Base-by-base conservation (phyloP, 2,329 filamentous ascomycete species). In the Escovopsis sp. region DNA sequence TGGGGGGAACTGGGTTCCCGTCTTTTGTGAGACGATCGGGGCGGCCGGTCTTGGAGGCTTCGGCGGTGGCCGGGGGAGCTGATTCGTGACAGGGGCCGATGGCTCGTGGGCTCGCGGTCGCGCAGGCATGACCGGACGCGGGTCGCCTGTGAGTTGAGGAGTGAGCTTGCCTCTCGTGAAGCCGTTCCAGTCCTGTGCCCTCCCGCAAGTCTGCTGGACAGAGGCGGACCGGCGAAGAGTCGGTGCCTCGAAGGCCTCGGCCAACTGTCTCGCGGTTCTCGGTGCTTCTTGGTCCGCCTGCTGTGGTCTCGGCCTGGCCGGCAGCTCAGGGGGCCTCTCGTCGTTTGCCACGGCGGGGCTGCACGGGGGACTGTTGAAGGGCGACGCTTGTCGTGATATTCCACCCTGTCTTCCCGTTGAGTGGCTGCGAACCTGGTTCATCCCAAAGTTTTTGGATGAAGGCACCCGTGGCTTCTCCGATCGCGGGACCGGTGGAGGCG, bases 281-380 rank as follows among this genome's bases (percentile, higher is more conserved):
- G 47, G 43, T 4, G 43, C 45, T 16, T 54, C 51, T 27, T 44
- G 52, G 6, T 53, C 51, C 1, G 47, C 20, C 48, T 9, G 51
- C 27, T 30, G 54, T 2, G 72, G 74, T 27, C 71, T 71, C 37
- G 70, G 71, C 11, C 71, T 63, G 7, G 58, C 64, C 14, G 64
- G 71, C 36, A 72, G 64, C 42, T 60, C 62, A 1, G 72, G 71
- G 7, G 68, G 68, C 7, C 64, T 62, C n/a, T 65, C 63, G n/a
- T 64, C 63, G n/a, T 71, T 66, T 0, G 66, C 34, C 29, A 31
- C 57, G 41, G 71, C 77, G 5, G 75, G 73, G 54, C 81, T 89
- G 50, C 77, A 79, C 0, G 88, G 86, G 14, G 87, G 87, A 31
- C 86, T 94, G 53, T 71, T 87, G 55, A 95, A 94, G 0, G 89